Evolutionary conservation across 441 rosid genomes (phyloP).

Genomic region (Euphorbia celastroides): DNA sequence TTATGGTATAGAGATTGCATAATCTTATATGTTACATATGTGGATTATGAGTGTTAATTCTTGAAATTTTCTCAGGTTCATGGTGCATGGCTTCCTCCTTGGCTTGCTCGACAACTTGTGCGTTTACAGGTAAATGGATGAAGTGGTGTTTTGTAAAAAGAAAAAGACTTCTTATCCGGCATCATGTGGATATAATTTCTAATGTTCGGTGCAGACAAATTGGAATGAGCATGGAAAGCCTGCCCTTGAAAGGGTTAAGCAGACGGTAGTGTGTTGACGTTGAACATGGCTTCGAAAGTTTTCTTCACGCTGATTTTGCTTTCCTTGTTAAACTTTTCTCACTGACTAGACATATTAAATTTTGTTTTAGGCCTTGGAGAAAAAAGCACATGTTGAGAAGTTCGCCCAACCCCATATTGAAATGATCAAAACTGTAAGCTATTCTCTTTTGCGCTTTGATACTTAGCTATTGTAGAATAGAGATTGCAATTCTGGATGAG

Average conservation of each 20-base stretch:
- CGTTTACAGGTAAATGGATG: slow-evolving; percentile 51
- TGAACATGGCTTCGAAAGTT: not conserved
- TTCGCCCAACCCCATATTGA: slow-evolving; percentile 85
- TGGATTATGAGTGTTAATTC: slow-evolving; percentile 4
- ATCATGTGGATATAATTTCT: slow-evolving; percentile 14
- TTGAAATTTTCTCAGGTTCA: slow-evolving; percentile 54
- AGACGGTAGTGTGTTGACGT: slow-evolving; percentile 49
- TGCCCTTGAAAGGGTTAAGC: slow-evolving; percentile 43
- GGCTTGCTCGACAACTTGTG: slow-evolving; percentile 62
- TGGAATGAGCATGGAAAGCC: slow-evolving; percentile 92
- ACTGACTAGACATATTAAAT: slow-evolving; percentile 13
- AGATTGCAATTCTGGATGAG: not conserved
- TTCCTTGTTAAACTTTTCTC: slow-evolving; percentile 11
- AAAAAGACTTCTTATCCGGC: slow-evolving; percentile 4
- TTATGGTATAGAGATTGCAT: not conserved
- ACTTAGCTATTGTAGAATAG: no score
- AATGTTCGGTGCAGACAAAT: slow-evolving; percentile 46
- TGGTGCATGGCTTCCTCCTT: slow-evolving; percentile 96
- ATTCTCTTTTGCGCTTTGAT: slow-evolving; percentile 4
- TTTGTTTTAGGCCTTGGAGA: slow-evolving; percentile 60
- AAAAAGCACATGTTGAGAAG: slow-evolving; percentile 57
- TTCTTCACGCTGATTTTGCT: not conserved
- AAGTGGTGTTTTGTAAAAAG: not conserved
- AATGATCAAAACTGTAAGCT: slow-evolving; percentile 60
- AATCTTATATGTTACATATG: not conserved